A percentile compares a stretch with the other conserved stretches of the same genome.
Evolutionary conservation across 2,329 filamentous ascomycete species (phyloP).

Genomic region (Aspergillus latus): DNA sequence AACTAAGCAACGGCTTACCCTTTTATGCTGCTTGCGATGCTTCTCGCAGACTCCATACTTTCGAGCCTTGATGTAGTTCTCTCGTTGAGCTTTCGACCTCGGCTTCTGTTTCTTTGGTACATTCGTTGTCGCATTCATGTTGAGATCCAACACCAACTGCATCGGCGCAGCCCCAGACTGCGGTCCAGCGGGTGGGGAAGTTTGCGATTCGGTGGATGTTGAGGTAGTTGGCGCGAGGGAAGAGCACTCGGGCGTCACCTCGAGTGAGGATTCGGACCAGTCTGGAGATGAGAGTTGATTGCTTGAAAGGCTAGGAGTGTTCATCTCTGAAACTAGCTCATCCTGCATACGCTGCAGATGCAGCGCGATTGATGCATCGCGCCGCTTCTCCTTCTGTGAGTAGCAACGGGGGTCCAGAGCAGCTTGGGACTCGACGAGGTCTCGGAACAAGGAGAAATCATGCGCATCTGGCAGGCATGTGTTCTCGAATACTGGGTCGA

Average conservation of each 20-base stretch:
- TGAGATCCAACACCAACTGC: constrained; percentile 44
- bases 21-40: constrained; percentile 45
- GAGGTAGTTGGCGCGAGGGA: constrained; percentile 25
- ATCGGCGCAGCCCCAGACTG: constrained; percentile 26
- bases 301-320: constrained; percentile 31
- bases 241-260: constrained; percentile 23
- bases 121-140: constrained; percentile 45
- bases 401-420: constrained; percentile 34
- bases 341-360: constrained; percentile 42
- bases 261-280: constrained; percentile 32
- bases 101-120: constrained; percentile 45
- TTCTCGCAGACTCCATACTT: constrained; percentile 46
- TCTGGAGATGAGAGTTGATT: constrained; percentile 34
- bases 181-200: constrained; percentile 21
- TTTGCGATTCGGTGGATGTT: constrained; percentile 18
- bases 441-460: constrained; percentile 25
- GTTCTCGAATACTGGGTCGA: constrained; percentile 7
- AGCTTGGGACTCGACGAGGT: constrained; percentile 40
- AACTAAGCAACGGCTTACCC: constrained; percentile 30
- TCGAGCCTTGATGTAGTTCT: constrained; percentile 45
- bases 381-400: constrained; percentile 43
- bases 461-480: constrained; percentile 18
- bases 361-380: constrained; percentile 43
- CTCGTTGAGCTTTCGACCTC: constrained; percentile 42
- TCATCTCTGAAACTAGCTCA: constrained; percentile 27